Evolutionary conservation across 164 flowering plant species (phyloP), one percentile per base, ranked within the genome.

Genomic region (Annona cherimola): DNA sequence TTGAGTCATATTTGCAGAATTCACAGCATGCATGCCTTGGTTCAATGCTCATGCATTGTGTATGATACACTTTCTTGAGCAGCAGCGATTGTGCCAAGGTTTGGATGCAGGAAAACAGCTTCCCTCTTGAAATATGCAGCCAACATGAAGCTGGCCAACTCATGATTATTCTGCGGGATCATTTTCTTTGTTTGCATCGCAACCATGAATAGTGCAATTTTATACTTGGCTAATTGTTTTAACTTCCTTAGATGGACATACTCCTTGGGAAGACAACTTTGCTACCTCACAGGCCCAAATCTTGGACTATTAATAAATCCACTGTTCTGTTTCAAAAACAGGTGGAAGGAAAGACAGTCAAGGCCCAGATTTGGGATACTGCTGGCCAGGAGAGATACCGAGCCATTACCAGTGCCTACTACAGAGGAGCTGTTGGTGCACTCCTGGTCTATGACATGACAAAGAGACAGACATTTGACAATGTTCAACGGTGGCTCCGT

Each of bases 321-420:
- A 50, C 14, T 50, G 9, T 50, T 50, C 20, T 4, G 50, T 19
- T 61, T 42, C 5, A 7, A 35, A 42, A 73, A 62, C 88, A 90
- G 95, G 89, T 92, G 42, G 95, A 90, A 75, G 95, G 97, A 39
- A 89, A 92, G 85, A 89, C 90, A 9, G 91, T 92, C 12, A 92
- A 92, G 81, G 97, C 95, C 63, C 97, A 91, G 68, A 90, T 91
- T 84, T 91, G 96, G 97, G 94, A 91, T 78, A 91, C 94, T 14
- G 97, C 97, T 1, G 97, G 97, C 19, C 97, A 91, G 82, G 97
- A 91, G 74, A 85, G 97, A 76, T 91, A 91, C 80, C 76, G 97
- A 68, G 97, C 97, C 42, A 92, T 92, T 61, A 92, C 95, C 5
- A 90, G 97, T 74, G 97, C 97, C 2, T 92, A 92, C 71, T 90